These are phyloP conservation scores for Debaryomycetaceae sp. DNA, from an alignment of 1,139 yeast genomes.

Conservation along the genomic window DNA sequence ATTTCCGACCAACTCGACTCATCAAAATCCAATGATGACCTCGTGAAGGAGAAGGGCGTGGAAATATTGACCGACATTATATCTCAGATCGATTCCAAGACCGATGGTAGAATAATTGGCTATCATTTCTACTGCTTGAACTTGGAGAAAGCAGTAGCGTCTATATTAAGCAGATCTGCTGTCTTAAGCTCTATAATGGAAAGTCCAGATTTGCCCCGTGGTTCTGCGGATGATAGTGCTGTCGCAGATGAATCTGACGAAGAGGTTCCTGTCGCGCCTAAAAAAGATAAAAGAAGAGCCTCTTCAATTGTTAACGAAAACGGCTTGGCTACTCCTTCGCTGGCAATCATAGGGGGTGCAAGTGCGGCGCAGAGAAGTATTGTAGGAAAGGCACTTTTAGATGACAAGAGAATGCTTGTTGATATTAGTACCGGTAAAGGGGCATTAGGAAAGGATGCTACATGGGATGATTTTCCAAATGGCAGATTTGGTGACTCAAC, in stretches of 20 bases:
- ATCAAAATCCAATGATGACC: constrained; percentile 76
- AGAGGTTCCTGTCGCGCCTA: constrained; percentile 8
- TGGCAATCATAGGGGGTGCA: constrained; percentile 3
- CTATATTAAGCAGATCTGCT: constrained; percentile 63
- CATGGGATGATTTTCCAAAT: constrained; percentile 98
- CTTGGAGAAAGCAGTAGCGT: constrained; percentile 86
- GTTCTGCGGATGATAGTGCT: constrained; percentile 25
- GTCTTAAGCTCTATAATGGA: constrained; percentile 35
- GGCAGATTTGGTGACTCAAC: constrained; percentile 97
- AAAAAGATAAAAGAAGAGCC: constrained; percentile 29
- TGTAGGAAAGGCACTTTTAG: constrained; percentile 23
- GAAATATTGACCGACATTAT: constrained; percentile 66
- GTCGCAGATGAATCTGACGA: constrained; percentile 33
- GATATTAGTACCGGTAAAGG: constrained; percentile 87
- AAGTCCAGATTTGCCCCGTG: constrained; percentile 9
- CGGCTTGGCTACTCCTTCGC: constrained; percentile 34
- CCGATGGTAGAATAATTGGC: constrained; percentile 62
- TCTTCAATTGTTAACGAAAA: constrained; percentile 48
- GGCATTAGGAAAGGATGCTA: constrained; percentile 82
- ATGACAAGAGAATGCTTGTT: constrained; percentile 52
- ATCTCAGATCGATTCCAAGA: constrained; percentile 47
- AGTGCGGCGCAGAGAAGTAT: constrained; percentile 18
- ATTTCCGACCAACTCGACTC: constrained; percentile 43
- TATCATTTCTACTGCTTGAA: constrained; percentile 90
- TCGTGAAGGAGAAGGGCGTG: constrained; percentile 81